phyloP scores from a whole-genome alignment of 2,329 filamentous ascomycete species.

The Clonostachys rhizophaga region DNA sequence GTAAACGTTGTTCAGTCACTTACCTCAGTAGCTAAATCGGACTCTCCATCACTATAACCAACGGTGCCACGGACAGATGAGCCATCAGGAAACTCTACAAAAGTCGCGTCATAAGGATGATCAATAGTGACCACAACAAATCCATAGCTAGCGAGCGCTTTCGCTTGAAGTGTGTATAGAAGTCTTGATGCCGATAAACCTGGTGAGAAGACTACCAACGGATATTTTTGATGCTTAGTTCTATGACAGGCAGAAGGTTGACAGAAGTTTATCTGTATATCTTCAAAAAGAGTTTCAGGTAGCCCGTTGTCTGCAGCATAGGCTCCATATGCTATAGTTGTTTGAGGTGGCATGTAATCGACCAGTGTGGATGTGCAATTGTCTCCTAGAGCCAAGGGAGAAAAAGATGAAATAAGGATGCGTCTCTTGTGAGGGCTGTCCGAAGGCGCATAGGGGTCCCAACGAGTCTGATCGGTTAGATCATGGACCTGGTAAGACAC shows the following conservation, averaged over 20 bases:
- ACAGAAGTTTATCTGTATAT: conserved; percentile 9
- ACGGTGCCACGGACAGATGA: conserved; percentile 9
- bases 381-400: conserved; percentile 2
- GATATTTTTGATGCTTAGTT: conserved; percentile 10
- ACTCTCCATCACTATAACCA: conserved; percentile 10
- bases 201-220: conserved; percentile 32
- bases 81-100: conserved; percentile 35
- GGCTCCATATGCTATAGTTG: not conserved
- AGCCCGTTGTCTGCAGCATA: conserved; percentile 4
- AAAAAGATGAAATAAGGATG: conserved; percentile 6
- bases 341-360: conserved; percentile 8
- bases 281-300: conserved; percentile 4
- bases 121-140: conserved; percentile 38
- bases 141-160: conserved; percentile 36
- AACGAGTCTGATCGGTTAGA: conserved; percentile 9
- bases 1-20: not conserved
- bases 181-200: conserved; percentile 30
- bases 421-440: conserved; percentile 7
- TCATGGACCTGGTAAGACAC: conserved; percentile 7
- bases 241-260: conserved; percentile 1
- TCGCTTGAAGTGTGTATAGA: conserved; percentile 29
- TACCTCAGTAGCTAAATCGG: conserved; percentile 1
- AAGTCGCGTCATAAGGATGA: conserved; percentile 33
- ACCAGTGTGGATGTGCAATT: conserved; percentile 3
- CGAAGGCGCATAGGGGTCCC: conserved; percentile 9